Conservation (phyloP, 768 basidiomycete species). For the Russula compacta region DNA sequence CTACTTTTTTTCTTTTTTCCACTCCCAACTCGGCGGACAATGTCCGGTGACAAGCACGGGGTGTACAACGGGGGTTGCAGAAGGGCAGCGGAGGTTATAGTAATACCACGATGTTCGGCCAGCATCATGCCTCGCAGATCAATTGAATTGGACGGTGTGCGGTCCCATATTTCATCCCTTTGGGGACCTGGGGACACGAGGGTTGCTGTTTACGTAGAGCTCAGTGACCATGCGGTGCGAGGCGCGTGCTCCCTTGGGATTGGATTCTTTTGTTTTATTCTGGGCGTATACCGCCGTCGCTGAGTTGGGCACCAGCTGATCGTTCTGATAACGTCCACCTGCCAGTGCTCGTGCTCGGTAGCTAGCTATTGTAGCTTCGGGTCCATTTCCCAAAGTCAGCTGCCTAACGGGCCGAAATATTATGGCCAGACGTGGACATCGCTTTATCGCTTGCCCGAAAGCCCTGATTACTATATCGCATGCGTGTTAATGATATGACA, state of each 20-base stretch:
- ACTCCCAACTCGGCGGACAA: neutral
- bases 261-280: neutral
- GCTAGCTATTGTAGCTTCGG: neutral
- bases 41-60: neutral
- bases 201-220: slow-evolving; percentile 4
- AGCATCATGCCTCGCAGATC: neutral
- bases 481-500: neutral
- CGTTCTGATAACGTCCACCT: slow-evolving; percentile 2
- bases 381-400: neutral
- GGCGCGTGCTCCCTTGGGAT: neutral
- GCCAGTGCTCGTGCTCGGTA: neutral
- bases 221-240: neutral
- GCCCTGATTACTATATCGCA: neutral
- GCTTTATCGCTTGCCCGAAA: neutral
- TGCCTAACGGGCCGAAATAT: neutral
- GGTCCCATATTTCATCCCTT: neutral
- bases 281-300: neutral
- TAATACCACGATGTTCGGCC: neutral
- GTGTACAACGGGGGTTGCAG: neutral
- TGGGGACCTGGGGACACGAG: neutral
- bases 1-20: neutral
- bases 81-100: too few species aligned
- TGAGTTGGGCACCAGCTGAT: slow-evolving; percentile 1
- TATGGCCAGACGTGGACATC: neutral
- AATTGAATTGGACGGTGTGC: neutral